Conservation (phyloP, 495 filamentous ascomycete species). For the Podospora conica region DNA sequence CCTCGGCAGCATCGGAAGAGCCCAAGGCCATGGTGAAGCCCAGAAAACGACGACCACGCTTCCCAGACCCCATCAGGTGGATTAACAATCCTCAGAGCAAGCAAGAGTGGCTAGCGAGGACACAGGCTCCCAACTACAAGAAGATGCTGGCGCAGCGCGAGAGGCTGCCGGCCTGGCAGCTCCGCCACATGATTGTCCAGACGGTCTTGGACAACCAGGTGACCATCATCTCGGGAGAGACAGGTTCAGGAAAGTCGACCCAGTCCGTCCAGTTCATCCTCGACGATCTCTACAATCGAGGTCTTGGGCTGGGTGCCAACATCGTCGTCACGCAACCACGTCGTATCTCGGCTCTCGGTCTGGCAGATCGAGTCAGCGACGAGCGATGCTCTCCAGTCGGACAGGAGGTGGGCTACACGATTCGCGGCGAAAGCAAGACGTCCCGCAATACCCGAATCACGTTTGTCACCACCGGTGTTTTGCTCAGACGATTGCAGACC, state of each 20-base stretch:
- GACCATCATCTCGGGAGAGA: conserved; percentile 94
- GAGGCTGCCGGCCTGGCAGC: conserved; percentile 80
- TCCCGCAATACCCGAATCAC: conserved; percentile 70
- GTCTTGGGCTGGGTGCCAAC: conserved; percentile 71
- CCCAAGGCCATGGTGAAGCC: conserved; percentile 24
- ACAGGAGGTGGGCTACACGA: conserved; percentile 89
- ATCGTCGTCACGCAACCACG: conserved; percentile 95
- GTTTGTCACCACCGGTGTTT: conserved; percentile 95
- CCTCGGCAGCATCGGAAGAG: conserved; percentile 51
- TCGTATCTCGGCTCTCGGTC: conserved; percentile 85
- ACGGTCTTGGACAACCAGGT: conserved; percentile 73
- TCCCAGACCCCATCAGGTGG: conserved; percentile 47
- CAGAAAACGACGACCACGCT: conserved; percentile 38
- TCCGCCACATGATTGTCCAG: conserved; percentile 65
- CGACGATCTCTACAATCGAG: conserved; percentile 77
- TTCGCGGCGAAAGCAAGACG: conserved; percentile 79
- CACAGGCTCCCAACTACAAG: conserved; percentile 52
- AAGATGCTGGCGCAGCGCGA: conserved; percentile 64
- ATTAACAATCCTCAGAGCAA: conserved; percentile 33
- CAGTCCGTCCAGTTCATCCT: conserved; percentile 95
- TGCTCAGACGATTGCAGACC: conserved; percentile 82
- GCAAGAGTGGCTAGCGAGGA: conserved; percentile 42
- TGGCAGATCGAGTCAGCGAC: conserved; percentile 90
- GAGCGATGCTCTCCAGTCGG: conserved; percentile 79
- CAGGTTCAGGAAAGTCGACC: conserved; percentile 93